Evolutionary conservation across 352 stramenopile species (phyloP), one percentile per base, ranked within the genome.

Genomic region (Phytophthora hibernalis): DNA sequence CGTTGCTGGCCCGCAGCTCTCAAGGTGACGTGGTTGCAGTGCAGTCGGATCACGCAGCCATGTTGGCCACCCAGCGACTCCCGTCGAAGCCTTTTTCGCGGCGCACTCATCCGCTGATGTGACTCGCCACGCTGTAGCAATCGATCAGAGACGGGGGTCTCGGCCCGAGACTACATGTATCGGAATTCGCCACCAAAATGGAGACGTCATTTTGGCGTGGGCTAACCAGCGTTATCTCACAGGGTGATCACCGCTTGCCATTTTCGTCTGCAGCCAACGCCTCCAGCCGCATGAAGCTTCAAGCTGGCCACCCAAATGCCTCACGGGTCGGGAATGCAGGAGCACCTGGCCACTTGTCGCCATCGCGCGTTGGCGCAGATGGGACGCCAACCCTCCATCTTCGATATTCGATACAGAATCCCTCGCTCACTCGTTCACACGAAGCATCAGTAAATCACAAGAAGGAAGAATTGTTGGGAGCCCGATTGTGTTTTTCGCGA

Each of bases 291-390:
- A 4, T 45, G n/a, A 45, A 45, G 38, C 38, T 26, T 24, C 38
- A 45, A 45, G 15, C 5, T 45, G 38, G 12, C 18, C 38, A 22
- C 38, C 5, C 0, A 4, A 45, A n/a, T 13, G 38, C 38, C 38
- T 45, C 38, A 45, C n/a, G 10, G 13, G 10, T 38, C 9, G 31
- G 31, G 31, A 38, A n/a, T n/a, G n/a, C 31, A 15, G 18, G n/a
- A 24, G 38, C 38, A 45, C 26, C 38, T 45, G 38, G 38, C 38
- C 38, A 24, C 38, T 45, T 45, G 38, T 45, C 38, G 38, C 38
- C 38, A 8, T 26, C 21, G 38, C n/a, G 38, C 38, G 35, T 42
- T 42, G 35, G 11, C 35, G 35, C 15, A 45, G 38, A 45, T 45
- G 38, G 38, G 38, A 9, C 38, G 12, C 18, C 10, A 24, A 13